Conservation (phyloP, 2,329 filamentous ascomycete species). For the Cordyceps cateniannulata region DNA sequence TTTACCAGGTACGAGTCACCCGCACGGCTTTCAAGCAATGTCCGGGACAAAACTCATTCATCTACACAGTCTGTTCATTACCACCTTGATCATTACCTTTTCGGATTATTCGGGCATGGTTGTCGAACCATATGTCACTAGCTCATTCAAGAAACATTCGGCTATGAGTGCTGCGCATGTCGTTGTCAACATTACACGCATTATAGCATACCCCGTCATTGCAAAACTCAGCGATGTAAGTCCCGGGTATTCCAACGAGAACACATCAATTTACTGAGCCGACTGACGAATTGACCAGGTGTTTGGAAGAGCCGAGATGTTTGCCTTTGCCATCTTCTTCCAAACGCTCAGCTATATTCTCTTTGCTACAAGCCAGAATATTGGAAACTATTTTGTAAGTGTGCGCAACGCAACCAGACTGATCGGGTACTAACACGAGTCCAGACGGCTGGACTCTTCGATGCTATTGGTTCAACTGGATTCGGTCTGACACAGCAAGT, state of each 20-base stretch:
- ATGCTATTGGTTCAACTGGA: constrained; percentile 45
- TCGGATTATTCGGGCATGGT: constrained; percentile 25
- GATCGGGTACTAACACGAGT: too few relatives aligned
- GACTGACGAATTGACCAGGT: constrained; percentile 23
- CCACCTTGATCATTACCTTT: constrained; percentile 26
- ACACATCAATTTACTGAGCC: too few relatives aligned
- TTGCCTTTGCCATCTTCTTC: constrained; percentile 30
- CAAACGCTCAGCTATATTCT: constrained; percentile 42
- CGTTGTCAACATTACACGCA: constrained; percentile 39
- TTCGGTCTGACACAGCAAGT: constrained; percentile 33
- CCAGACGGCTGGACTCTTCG: constrained; percentile 50
- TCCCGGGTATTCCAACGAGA: too few relatives aligned
- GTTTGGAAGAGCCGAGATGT: constrained; percentile 51
- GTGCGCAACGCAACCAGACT: too few relatives aligned
- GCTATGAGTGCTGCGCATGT: constrained; percentile 42
- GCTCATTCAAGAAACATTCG: constrained; percentile 40
- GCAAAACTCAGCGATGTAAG: constrained; percentile 50
- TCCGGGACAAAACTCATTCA: neutral
- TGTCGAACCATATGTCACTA: constrained; percentile 28
- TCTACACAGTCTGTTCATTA: constrained; percentile 21
- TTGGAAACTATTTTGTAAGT: constrained; percentile 45
- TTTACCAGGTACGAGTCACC: neutral
- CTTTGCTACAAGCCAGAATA: constrained; percentile 48
- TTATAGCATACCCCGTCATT: constrained; percentile 52
- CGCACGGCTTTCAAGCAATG: neutral